Evolutionary conservation across 192 early-diverging fungal genomes (phyloP), one percentile per base, ranked within the genome.

Genomic region (Coemansia sp.): DNA sequence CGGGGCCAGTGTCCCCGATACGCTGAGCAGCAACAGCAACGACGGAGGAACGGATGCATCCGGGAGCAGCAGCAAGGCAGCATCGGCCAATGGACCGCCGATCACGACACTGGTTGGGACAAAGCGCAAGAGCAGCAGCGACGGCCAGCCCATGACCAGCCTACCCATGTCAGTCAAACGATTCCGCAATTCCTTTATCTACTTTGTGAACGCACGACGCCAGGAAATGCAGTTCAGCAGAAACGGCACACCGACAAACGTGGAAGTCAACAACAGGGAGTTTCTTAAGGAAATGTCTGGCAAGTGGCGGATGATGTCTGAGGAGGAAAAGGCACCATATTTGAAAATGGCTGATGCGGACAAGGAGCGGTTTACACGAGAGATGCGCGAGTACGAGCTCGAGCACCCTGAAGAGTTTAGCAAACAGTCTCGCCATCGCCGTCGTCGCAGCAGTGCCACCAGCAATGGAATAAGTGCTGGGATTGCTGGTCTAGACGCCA

Each of bases 141-240:
- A 67, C 59, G 75, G 75, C 3, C 65, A 61, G 62, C 75, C 75
- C 7, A 57, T 77, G 69, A 77, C 75, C 25, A 77, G 46, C 45
- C 64, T 77, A 57, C 75, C 75, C 10, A 46, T 60, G 16, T 67
- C 69, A 26, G 62, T 77, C 72, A 81, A 81, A 60, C 72, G 79
- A 12, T 81, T 81, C 67, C 72, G 79, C 60, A 81, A 81, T 58
- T 81, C 79, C 53, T 81, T 81, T 56, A 75, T 81, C 53, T 81
- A 81, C 65, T 81, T 61, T 67, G 79, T 75, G 29, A 70, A 81
- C 64, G 67, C 67, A 25, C 56, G 49, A 40, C 72, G 79, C 34
- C 70, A 63, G 25, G 75, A 67, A 39, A 16, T 66, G 2, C 64
- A 68, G 65, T 67, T 45, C n/a, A 6, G 8, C 35, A 42, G 28